phyloP scores from a whole-genome alignment of 2,329 filamentous ascomycete species.

The Grosmannia huntii region DNA sequence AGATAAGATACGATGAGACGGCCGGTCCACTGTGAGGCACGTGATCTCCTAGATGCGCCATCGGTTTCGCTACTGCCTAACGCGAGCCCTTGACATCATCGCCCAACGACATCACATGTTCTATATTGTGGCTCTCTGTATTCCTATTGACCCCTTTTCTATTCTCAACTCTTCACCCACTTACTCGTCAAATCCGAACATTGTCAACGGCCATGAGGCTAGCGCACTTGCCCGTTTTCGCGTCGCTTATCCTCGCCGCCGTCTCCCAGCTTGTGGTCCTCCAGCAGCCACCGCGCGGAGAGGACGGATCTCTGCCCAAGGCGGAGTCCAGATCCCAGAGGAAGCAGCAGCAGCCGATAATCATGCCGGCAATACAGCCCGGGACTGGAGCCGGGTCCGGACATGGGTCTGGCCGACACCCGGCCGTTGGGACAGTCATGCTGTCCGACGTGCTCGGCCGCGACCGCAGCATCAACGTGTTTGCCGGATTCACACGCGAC shows the following conservation, averaged over 20 bases:
- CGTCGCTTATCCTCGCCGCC: slow-evolving; percentile 9
- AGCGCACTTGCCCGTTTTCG: slow-evolving; percentile 2
- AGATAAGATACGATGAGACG: too few relatives aligned
- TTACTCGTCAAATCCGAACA: too few relatives aligned
- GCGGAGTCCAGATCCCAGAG: not conserved
- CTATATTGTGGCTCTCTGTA: not conserved
- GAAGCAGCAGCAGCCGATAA: slow-evolving; percentile 2
- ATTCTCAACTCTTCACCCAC: too few relatives aligned
- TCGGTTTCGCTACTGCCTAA: not conserved
- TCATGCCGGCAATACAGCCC: slow-evolving; percentile 14
- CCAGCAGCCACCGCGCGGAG: not conserved
- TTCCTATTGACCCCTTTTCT: not conserved
- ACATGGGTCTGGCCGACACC: not conserved
- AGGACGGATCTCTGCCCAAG: not conserved
- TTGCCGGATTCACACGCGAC: slow-evolving; percentile 68
- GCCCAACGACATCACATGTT: not conserved
- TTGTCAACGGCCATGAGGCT: slow-evolving; percentile 6
- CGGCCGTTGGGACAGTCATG: slow-evolving; percentile 37
- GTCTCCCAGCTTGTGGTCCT: slow-evolving; percentile 8
- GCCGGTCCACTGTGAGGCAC: not conserved
- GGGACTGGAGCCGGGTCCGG: not conserved
- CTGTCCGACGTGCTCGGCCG: slow-evolving; percentile 77
- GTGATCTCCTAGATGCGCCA: not conserved
- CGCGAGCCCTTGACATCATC: not conserved
- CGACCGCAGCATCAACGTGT: slow-evolving; percentile 68